A percentile compares a stretch with the other conserved stretches of the same genome.
Evolutionary conservation across 129 eudicot genomes (phyloP).

Genomic region (Centrapalus pauciflorus): DNA sequence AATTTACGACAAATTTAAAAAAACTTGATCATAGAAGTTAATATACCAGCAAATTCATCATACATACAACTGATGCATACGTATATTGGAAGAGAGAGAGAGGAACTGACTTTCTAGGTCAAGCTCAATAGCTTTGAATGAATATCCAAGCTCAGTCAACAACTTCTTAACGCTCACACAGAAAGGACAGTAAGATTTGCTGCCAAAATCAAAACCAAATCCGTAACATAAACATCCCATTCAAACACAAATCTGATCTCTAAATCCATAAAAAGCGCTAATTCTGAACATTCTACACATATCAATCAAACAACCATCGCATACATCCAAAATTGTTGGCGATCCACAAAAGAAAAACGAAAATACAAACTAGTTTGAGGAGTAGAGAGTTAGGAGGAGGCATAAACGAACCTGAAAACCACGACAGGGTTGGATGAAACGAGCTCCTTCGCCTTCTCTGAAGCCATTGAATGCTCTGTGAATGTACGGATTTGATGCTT

Average conservation of each 20-base stretch:
- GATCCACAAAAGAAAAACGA: neutral
- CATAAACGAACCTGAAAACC: conserved; percentile 61
- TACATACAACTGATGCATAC: neutral
- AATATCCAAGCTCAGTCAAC: conserved; percentile 48
- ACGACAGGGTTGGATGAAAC: conserved; percentile 63
- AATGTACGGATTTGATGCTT: neutral
- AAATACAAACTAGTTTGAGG: neutral
- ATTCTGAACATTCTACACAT: neutral
- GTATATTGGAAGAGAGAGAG: neutral
- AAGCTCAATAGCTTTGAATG: conserved; percentile 71
- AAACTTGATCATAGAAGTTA: neutral
- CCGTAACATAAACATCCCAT: conserved; percentile 15
- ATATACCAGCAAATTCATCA: neutral
- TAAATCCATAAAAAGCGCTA: neutral
- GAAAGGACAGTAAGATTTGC: conserved; percentile 77
- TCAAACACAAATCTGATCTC: neutral
- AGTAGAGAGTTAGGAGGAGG: neutral
- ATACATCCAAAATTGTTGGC: neutral
- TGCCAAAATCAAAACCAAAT: conserved; percentile 24
- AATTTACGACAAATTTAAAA: neutral
- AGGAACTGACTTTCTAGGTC: conserved; percentile 58
- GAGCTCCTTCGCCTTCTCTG: conserved; percentile 57
- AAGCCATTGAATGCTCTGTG: no score
- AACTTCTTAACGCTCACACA: conserved; percentile 69
- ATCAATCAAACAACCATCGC: neutral